Base-by-base conservation (phyloP, 2,329 filamentous ascomycete species). In the Alternaria hordeiaustralica region DNA sequence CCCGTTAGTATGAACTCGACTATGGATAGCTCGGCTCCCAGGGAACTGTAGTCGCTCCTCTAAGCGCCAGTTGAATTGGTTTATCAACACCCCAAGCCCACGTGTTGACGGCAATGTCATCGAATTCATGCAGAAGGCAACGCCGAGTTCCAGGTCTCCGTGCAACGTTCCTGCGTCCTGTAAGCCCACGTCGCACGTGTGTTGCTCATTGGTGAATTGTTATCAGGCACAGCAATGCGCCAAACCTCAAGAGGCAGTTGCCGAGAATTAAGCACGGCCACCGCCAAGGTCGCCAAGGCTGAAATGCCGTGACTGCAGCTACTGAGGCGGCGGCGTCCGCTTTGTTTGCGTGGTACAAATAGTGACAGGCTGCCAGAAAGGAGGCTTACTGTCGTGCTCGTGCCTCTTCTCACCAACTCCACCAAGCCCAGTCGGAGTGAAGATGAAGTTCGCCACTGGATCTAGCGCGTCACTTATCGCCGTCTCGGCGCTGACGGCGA, bases 181-280 rank as follows among this genome's bases (percentile, higher is more conserved):
- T 36, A 56, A 56, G 59, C 63, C 43, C 33, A 51, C 15, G 50
- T 49, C 53, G 64, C 74, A 76, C 74, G 73, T 76, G 74, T 68
- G 58, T n/a, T 13, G 50, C 54, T 72, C 65, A 75, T 71, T 75
- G 73, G 74, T 21, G 60, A 58, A 30, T 61, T 66, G 67, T 69
- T 75, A 75, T 75, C 73, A 69, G 63, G 63, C 25, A 61, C 61
- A 47, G 47, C 44, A 50, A 41, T 36, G 54, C 58, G 56, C 55
- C 60, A 65, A 59, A 23, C 65, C 61, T 7, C 23, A 67, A 67
- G 30, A 74, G 72, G 73, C 64, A 76, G 71, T 72, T 75, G 72
- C 71, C 72, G 66, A 74, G 72, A 41, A 50, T n/a, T 25, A 44
- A 47, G 56, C 68, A 70, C 65, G 69, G 71, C 67, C 57, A 51